Evolutionary conservation across 169 alveolate species (phyloP), one percentile per base, ranked within the genome.

Genomic region (Cryptosporidium ryanae): DNA sequence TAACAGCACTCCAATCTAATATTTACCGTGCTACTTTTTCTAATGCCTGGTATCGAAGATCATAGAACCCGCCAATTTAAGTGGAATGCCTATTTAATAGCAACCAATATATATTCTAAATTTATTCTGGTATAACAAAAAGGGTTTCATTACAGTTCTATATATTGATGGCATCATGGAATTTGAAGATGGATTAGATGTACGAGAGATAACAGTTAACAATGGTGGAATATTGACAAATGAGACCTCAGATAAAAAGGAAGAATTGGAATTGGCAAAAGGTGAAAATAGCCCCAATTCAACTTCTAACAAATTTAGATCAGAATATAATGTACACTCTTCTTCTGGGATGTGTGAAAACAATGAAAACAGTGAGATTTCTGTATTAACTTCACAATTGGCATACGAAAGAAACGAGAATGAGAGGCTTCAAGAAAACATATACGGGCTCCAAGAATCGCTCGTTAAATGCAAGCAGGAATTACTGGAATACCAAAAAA

Each of bases 341-440:
- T 0, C 21, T 52, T 52, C 13, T n/a, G 27, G 27, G 13, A 52
- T 52, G 27, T 8, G 2, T 3, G 10, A 0, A 31, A 44, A 52
- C 12, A 0, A 13, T 57, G 82, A 68, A 10, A 68, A 65, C 29
- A 57, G 57, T 54, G 61, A 76, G 38, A 54, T 76, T 18, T 59
- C 64, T 12, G 15, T 76, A 23, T 59, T 76, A 25, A 76, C 87
- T 13, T 63, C 55, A 23, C 87, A 76, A 29, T 31, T 76, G 5
- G 87, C 68, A 23, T 71, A 55, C 1, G 87, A 76, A 46, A 54
- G 87, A 23, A 76, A 34, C 27, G 87, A 76, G 44, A 76, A 76
- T 61, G 87, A 76, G 29, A 76, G 71, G 61, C 68, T 76, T 23
- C 87, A 76, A 8, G 68, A 59, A 34, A 59, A 55, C 63, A 25